These are phyloP conservation scores for Casuarina cunninghamiana DNA, from an alignment of 306 rosid genomes.

Conservation along the genomic window DNA sequence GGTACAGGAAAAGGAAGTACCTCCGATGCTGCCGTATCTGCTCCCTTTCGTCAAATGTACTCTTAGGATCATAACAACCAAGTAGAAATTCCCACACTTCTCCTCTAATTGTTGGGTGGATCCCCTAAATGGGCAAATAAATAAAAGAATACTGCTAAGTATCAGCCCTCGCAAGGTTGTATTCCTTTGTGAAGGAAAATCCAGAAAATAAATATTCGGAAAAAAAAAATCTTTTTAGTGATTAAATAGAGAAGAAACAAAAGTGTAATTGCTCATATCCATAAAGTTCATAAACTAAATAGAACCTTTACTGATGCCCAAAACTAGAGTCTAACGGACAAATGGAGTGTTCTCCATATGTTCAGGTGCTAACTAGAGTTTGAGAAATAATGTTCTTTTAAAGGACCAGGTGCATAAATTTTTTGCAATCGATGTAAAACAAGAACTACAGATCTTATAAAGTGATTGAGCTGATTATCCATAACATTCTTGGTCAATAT, in stretches of 20 bases:
- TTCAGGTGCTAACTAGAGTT: too few relatives aligned
- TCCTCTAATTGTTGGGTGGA: slow-evolving; percentile 95
- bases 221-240: not conserved
- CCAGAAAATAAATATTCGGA: not conserved
- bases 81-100: slow-evolving; percentile 99
- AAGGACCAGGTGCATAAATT: not conserved
- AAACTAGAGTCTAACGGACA: not conserved
- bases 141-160: slow-evolving; percentile 8
- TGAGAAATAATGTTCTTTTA: not conserved
- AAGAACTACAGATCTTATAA: not conserved
- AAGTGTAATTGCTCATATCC: not conserved
- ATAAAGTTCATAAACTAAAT: not conserved
- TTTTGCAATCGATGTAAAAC: not conserved
- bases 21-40: slow-evolving; percentile 67
- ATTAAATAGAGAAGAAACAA: not conserved
- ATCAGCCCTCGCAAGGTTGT: not conserved
- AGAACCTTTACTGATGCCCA: not conserved
- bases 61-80: slow-evolving; percentile 81
- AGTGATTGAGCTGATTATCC: not conserved
- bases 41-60: slow-evolving; percentile 95
- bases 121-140: slow-evolving; percentile 57
- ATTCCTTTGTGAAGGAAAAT: not conserved
- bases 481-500: not conserved
- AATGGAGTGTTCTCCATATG: not conserved
- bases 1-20: slow-evolving; percentile 39